These are phyloP conservation scores for Eucommia ulmoides DNA, from an alignment of 257 asterid genomes.

Conservation along the genomic window DNA sequence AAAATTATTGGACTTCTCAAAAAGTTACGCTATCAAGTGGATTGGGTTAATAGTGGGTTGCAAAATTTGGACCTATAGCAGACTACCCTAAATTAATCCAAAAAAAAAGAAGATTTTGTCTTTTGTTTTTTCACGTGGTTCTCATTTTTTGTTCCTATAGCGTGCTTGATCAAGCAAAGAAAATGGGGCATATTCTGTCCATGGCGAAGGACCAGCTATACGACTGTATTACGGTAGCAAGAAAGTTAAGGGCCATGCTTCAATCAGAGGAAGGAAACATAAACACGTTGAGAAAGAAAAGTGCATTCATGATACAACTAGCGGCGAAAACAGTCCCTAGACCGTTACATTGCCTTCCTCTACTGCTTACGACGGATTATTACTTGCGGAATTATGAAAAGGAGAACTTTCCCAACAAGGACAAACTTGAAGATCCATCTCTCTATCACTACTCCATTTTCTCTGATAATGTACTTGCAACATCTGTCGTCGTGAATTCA, in stretches of 20 bases:
- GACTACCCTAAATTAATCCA: no score
- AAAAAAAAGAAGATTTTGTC: conserved; percentile 8
- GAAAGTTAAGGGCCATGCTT: conserved; percentile 84
- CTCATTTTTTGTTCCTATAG: conserved; percentile 26
- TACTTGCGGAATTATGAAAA: conserved; percentile 43
- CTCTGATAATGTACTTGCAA: conserved; percentile 39
- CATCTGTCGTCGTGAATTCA: conserved; percentile 38
- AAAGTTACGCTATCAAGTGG: no score
- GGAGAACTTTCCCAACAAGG: conserved; percentile 46
- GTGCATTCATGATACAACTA: conserved; percentile 79
- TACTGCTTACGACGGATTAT: conserved; percentile 72
- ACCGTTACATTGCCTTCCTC: conserved; percentile 79
- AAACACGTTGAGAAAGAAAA: conserved; percentile 49
- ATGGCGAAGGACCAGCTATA: conserved; percentile 73
- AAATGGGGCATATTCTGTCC: conserved; percentile 87
- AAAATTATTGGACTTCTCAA: no score
- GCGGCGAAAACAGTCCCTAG: conserved; percentile 94
- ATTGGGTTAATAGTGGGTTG: no score
- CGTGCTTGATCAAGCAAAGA: conserved; percentile 66
- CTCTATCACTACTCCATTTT: conserved; percentile 69
- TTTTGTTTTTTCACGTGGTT: conserved; percentile 10
- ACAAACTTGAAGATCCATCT: conserved; percentile 76
- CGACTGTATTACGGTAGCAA: conserved; percentile 59
- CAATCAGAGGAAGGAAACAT: conserved; percentile 64
- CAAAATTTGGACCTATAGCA: neutral